Conservation (phyloP, 2,329 filamentous ascomycete species). For the Colletotrichum paranaense region DNA sequence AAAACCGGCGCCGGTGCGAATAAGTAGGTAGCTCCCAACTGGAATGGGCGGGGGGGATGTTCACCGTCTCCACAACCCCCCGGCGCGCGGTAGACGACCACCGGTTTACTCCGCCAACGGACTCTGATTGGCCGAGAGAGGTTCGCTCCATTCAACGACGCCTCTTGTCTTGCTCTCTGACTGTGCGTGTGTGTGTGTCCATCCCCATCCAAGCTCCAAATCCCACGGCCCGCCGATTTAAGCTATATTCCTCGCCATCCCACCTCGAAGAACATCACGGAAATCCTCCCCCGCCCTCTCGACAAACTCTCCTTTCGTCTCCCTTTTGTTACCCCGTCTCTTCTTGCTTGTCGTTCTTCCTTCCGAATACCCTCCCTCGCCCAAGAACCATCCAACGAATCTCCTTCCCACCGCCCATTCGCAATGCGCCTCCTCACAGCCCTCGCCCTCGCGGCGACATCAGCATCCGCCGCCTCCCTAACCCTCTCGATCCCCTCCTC, state of each 20-base stretch:
- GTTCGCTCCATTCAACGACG: not conserved
- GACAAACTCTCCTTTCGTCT: not conserved
- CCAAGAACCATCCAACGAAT: no score
- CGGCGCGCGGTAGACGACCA: conserved; percentile 25
- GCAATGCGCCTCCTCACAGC: conserved; percentile 50
- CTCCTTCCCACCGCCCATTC: not conserved
- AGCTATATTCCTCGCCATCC: not conserved
- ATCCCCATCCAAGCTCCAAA: conserved; percentile 2
- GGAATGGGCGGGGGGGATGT: conserved; percentile 5
- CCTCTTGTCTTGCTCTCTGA: not conserved
- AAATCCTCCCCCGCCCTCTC: not conserved
- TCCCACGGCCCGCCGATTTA: not conserved
- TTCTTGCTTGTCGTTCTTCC: not conserved
- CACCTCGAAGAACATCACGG: not conserved
- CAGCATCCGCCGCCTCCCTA: conserved; percentile 51
- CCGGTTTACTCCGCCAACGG: conserved; percentile 10
- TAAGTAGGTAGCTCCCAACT: not conserved
- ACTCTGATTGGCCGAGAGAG: conserved; percentile 23
- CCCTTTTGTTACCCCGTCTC: not conserved
- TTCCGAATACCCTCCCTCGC: no score
- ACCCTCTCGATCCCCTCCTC: conserved; percentile 57
- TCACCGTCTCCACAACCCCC: not conserved
- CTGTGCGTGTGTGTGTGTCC: not conserved
- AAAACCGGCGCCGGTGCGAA: not conserved
- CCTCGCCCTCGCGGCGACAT: conserved; percentile 49